Evolutionary conservation across 1,139 yeast species (phyloP), one percentile per base, ranked within the genome.

Genomic region (Kurtzmaniella natalensis): DNA sequence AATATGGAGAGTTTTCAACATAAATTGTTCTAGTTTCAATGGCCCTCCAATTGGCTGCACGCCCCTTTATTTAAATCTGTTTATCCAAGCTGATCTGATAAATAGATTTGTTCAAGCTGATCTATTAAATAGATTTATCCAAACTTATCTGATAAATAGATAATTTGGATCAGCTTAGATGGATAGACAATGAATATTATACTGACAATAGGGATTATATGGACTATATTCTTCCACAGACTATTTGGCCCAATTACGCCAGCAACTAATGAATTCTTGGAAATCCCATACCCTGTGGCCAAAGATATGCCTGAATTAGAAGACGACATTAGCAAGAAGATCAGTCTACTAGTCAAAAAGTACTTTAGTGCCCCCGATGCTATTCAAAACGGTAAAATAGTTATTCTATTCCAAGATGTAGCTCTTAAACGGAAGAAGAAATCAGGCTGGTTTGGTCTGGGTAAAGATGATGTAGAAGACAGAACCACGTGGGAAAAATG

Each of bases 161-260:
- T 9, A 7, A 19, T 7, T 19, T 7, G 21, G 7, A 24, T 24
- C 27, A 24, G 10, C 15, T 15, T 15, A 28, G 18, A 17, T 5
- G 21, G 18, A n/a, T 4, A 10, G 22, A 10, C 8, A 6, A n/a
- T 14, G 27, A 15, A 18, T 17, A 13, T 11, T 18, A 9, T 19
- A 54, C 57, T 10, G 15, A 28, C 14, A 10, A n/a, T 37, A 64
- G 92, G 87, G 3, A 55, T 81, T 24, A 53, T 82, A 39, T 78
- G 84, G 66, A 64, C 85, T 2, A 75, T 84, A 18, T 74, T 84
- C 53, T 84, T 84, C 52, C 78, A 79, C 38, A 59, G 94, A 30
- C 61, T 82, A 21, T 79, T 84, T 52, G 89, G 92, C 0, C 73
- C 81, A 2, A 64, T 82, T 17, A 56, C 61, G 1, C 89, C 94